Conservation (phyloP, 768 basidiomycete species). For the Kwoniella heveanensis region DNA sequence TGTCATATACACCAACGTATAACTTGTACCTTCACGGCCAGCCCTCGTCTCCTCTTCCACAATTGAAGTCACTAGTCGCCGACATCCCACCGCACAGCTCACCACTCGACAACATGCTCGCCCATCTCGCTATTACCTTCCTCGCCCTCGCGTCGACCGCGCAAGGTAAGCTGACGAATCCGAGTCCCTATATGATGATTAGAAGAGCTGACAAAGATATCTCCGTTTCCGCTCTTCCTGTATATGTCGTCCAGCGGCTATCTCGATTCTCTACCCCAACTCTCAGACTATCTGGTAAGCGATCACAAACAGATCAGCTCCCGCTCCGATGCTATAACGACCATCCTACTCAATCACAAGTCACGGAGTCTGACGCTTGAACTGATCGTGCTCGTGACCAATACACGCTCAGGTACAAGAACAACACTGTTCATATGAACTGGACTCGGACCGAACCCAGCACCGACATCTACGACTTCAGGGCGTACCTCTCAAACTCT, state of each 20-base stretch:
- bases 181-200: too few relatives aligned
- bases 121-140: slow-evolving; percentile 7
- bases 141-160: slow-evolving; percentile 12
- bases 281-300: slow-evolving; percentile 31
- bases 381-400: neutral
- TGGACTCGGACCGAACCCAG: slow-evolving; percentile 38
- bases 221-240: neutral
- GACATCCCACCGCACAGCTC: too few relatives aligned
- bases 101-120: slow-evolving; percentile 2
- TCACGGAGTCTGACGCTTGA: too few relatives aligned
- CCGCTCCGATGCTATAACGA: neutral
- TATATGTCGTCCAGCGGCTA: slow-evolving; percentile 20
- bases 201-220: neutral
- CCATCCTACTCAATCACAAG: too few relatives aligned
- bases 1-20: neutral
- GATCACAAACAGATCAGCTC: too few relatives aligned
- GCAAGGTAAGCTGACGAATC: slow-evolving; percentile 13
- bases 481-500: slow-evolving; percentile 33
- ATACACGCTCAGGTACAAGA: slow-evolving; percentile 33
- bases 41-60: too few relatives aligned
- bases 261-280: slow-evolving; percentile 30
- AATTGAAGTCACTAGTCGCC: too few relatives aligned
- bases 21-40: neutral
- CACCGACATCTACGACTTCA: slow-evolving; percentile 43
- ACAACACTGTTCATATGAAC: slow-evolving; percentile 46